Base-by-base conservation (phyloP, 106 monocot species). In the Xerophyta viscosa region DNA sequence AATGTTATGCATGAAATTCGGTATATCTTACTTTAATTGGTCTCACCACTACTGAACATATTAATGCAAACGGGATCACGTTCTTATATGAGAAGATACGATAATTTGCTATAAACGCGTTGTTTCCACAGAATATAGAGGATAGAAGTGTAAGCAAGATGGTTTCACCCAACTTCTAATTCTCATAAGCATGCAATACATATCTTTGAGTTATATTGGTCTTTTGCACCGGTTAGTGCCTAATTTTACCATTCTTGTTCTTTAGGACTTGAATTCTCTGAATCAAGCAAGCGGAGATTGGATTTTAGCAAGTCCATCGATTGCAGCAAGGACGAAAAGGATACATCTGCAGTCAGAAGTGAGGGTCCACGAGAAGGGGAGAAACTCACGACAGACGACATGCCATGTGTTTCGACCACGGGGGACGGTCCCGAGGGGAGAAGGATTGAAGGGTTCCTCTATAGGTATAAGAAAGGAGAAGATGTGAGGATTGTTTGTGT, bases 401-500 rank as follows among this genome's bases (percentile, higher is more conserved):
- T 81, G 81, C 81, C 81, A 20, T 76, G 61, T 13, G 81, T 81
- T 24, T 81, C 67, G 3, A 71, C 81, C 0, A 81, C 29, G 45
- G 65, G 61, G 5, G 62, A 66, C 0, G 81, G 76, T 8, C 67
- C 75, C 26, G 67, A 72, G 22, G 81, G 76, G 15, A 24, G 56
- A 31, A 71, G 29, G 37, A 46, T 76, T 8, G 76, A 81, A 18
- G 81, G 81, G 1, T 76, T 81, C 60, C 67, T 81, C 15, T 81
- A 81, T 67, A 76, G 64, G 29, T 81, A 71, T 48, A 47, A 44
- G 51, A 76, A 68, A 50, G 76, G 71, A 12, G 68, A 60, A 45
- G 76, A 75, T 29, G 81, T 81, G 60, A 66, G 80, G 14, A 80
- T 80, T 31, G 75, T 80, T n/a, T 80, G 80, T 21, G 74, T 80